Evolutionary conservation across 805 yeast genomes (phyloP).

Genomic region (Candida khao-thaluensis): DNA sequence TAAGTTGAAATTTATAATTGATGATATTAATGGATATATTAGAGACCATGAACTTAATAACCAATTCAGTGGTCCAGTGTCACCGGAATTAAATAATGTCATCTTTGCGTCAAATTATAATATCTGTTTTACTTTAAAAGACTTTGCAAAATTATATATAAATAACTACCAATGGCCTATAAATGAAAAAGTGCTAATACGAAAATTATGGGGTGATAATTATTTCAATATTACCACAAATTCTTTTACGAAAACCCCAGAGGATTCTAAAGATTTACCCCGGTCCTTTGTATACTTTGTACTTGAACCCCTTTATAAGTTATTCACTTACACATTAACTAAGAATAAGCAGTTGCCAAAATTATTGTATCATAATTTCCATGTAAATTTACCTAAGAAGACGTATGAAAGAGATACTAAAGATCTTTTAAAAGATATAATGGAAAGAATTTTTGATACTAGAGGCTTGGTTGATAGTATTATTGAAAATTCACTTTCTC

Average conservation of each 20-base stretch:
- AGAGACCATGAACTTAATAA: conserved; percentile 30
- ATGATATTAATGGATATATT: conserved; percentile 60
- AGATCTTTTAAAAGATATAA: conserved; percentile 54
- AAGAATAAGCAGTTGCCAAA: conserved; percentile 42
- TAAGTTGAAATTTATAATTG: conserved; percentile 61
- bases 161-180: conserved; percentile 11
- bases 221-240: conserved; percentile 46
- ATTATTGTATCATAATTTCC: conserved; percentile 50
- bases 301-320: conserved; percentile 77
- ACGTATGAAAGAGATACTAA: conserved; percentile 54
- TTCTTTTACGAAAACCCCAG: conserved; percentile 37
- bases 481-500: conserved; percentile 1
- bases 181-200: conserved; percentile 9
- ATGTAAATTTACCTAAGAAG: conserved; percentile 41
- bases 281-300: conserved; percentile 64
- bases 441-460: conserved; percentile 48
- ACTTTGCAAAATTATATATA: conserved; percentile 58
- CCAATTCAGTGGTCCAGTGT: not conserved
- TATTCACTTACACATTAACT: conserved; percentile 60
- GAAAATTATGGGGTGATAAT: conserved; percentile 75
- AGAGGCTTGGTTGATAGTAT: conserved; percentile 52
- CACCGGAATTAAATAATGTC: conserved; percentile 45
- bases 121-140: conserved; percentile 62
- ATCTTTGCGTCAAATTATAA: conserved; percentile 71
- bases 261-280: conserved; percentile 17